These are phyloP conservation scores for Pseudogymnoascus sp. DNA, from an alignment of 2,329 filamentous ascomycete genomes.

Conservation along the genomic window DNA sequence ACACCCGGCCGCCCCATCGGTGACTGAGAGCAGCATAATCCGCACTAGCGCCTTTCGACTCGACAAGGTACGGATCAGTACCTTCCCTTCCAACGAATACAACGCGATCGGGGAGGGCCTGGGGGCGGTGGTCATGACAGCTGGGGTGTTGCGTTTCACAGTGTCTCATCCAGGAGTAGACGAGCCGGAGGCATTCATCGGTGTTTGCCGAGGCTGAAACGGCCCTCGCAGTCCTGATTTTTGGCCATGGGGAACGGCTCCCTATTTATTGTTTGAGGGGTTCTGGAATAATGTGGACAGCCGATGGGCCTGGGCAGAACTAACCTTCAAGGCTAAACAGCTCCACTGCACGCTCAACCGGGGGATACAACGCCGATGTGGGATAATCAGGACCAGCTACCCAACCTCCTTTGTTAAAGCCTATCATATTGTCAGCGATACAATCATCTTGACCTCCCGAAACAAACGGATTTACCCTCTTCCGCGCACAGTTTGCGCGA, in stretches of 20 bases:
- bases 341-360: neutral
- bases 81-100: neutral
- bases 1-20: conserved; percentile 21
- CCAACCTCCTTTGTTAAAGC: neutral
- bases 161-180: neutral
- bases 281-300: neutral
- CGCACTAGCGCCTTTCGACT: neutral
- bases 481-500: neutral
- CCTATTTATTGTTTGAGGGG: neutral
- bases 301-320: neutral
- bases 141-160: neutral
- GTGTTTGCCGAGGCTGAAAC: neutral
- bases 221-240: neutral
- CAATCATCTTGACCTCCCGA: too few relatives aligned
- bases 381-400: neutral
- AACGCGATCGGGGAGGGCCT: neutral
- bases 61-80: neutral
- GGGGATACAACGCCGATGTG: neutral
- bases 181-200: neutral
- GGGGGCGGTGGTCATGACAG: neutral
- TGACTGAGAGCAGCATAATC: conserved; percentile 23
- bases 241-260: neutral
- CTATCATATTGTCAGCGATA: neutral
- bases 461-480: neutral
- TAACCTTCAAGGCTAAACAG: neutral